Base-by-base conservation (phyloP, 2,329 filamentous ascomycete species). In the Cladobotryum mycophilum region DNA sequence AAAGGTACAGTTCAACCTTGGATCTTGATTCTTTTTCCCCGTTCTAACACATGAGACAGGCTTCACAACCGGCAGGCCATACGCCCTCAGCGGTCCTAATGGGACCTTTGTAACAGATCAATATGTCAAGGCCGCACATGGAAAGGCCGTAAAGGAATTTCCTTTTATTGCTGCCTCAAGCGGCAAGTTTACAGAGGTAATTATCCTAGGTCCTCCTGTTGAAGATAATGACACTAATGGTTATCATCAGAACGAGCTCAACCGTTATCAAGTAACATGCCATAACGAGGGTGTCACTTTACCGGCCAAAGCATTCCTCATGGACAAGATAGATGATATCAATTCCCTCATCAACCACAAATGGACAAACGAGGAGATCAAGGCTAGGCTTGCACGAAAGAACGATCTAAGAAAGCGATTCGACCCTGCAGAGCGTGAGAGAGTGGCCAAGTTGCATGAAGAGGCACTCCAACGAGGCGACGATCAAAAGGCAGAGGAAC, bases 111-210 rank as follows among this genome's bases (percentile, higher is more conserved):
- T 88, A 33, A 95, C 90, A 0, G 89, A 95, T 54, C 86, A 91
- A 65, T 96, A 97, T 64, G 82, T 88, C 33, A 74, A 85, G 48
- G 84, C 88, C 40, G 84, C 89, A 7, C 87, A 95, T 64, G 93
- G 93, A 42, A 90, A 91, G 60, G 79, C 87, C 0, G 80, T 89
- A 63, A 86, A 86, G 65, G 84, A 91, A 35, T 96, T 90, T 71
- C 90, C 91, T 4, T 96, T 97, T 67, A 85, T 93, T 55, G 85
- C 86, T 55, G 91, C 92, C 64, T 97, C 93, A 0, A 91, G 96
- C 66, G 82, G 84, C 45, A 76, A 78, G 40, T 88, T 97, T 62
- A 88, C 86, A n/a, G 89, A 93, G 68, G 86, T 89, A 73, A 56
- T 76, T 53, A 14, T 18, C 11, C 7, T 8, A 3, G 15, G n/a